Conservation (phyloP, 495 filamentous ascomycete species). For the Usnea hakonensis region DNA sequence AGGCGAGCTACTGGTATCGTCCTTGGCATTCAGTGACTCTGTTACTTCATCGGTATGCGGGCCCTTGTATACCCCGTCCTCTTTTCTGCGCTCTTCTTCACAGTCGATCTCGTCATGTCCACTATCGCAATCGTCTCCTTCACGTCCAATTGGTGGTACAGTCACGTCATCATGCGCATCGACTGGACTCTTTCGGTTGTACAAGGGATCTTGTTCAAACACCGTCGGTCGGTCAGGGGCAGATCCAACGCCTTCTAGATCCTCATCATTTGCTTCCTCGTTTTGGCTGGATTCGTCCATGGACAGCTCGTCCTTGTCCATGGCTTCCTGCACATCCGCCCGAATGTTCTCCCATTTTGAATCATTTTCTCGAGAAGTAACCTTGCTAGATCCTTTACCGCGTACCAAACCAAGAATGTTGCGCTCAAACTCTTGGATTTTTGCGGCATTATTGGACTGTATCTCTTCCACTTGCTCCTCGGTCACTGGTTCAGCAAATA, state of each 20-base stretch:
- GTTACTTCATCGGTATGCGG: conserved; percentile 20
- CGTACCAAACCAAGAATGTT: conserved; percentile 46
- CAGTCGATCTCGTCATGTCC: conserved; percentile 8
- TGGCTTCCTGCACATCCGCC: conserved; percentile 44
- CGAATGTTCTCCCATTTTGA: conserved; percentile 46
- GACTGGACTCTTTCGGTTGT: neutral
- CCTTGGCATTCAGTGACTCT: conserved; percentile 1
- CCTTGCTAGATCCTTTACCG: conserved; percentile 10
- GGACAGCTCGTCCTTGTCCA: conserved; percentile 46
- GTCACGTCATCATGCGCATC: conserved; percentile 12
- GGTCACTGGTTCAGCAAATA: conserved; percentile 79
- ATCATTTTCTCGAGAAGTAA: conserved; percentile 25
- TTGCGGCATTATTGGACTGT: conserved; percentile 54
- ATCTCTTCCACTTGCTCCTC: conserved; percentile 63
- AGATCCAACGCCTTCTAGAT: neutral
- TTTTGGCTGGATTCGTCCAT: conserved; percentile 33
- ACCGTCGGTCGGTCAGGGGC: neutral
- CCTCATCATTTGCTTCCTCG: neutral
- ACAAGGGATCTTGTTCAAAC: neutral
- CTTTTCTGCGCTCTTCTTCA: conserved; percentile 24
- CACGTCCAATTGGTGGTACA: conserved; percentile 15
- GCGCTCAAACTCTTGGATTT: conserved; percentile 61
- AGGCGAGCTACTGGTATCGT: neutral
- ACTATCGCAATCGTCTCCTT: conserved; percentile 19
- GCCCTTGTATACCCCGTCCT: conserved; percentile 24